These are phyloP conservation scores for Leptographium lundbergii DNA, from an alignment of 2,329 filamentous ascomycete genomes.

Conservation along the genomic window DNA sequence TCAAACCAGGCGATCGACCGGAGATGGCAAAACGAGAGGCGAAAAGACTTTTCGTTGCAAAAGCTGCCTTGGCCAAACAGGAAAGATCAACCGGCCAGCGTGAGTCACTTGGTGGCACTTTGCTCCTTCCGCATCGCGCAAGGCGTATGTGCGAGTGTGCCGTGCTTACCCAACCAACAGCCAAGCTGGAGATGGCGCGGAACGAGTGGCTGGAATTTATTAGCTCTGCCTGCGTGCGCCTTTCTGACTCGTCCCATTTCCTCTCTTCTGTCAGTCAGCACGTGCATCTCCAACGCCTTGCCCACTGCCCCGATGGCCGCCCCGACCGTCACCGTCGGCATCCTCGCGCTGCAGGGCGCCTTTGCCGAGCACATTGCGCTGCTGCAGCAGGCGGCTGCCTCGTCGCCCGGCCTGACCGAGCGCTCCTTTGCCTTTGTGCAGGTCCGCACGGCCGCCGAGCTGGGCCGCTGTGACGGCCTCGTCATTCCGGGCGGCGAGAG, in stretches of 20 bases:
- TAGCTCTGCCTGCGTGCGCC: background rate
- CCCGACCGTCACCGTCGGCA: slow-evolving; percentile 39
- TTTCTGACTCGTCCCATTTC: background rate
- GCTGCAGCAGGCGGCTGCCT: slow-evolving; percentile 51
- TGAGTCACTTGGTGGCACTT: background rate
- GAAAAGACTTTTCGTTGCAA: no score
- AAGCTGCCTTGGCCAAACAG: background rate
- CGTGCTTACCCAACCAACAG: background rate
- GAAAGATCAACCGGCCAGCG: background rate
- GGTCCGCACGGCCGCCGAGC: slow-evolving; percentile 62
- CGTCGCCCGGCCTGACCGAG: slow-evolving; percentile 24
- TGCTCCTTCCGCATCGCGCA: background rate
- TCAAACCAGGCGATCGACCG: no score
- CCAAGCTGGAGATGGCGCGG: background rate
- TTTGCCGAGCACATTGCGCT: slow-evolving; percentile 80
- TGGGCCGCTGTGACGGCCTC: slow-evolving; percentile 65
- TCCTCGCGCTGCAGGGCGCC: slow-evolving; percentile 75
- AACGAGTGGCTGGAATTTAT: background rate
- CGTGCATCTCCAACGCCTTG: background rate
- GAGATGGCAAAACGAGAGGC: no score
- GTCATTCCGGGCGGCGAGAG: slow-evolving; percentile 92
- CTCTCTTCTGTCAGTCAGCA: background rate
- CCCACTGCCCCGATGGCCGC: background rate
- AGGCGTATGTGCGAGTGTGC: background rate
- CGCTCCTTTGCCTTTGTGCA: slow-evolving; percentile 53